Base-by-base conservation (phyloP, 352 stramenopile genomes). In the Globisporangium emineosum region DNA sequence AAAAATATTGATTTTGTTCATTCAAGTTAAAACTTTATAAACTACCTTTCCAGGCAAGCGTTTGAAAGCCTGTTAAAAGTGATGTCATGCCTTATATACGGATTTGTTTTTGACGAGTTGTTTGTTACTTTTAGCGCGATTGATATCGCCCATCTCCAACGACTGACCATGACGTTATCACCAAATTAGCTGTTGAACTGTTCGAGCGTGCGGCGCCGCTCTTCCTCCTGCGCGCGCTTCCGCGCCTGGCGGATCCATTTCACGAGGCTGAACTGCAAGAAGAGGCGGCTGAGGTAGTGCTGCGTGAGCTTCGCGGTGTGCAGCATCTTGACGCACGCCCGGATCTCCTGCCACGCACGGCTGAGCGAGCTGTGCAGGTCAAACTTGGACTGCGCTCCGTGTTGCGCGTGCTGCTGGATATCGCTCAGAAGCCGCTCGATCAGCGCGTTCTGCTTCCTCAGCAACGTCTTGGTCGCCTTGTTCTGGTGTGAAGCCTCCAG, bases 261-360 rank as follows among this genome's bases (percentile, higher is more conserved):
- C 45, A 88, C 59, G 57, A 90, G 68, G 27, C 78, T 84, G 42
- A 72, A 78, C 59, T 83, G 79, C 51, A 90, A 75, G 51, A 83
- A 88, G 30, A 89, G 66, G 0, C 76, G 76, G 57, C 79, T 88
- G 53, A 90, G 72, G 57, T 86, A 89, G 54, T 88, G 77, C 53
- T 90, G 79, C n/a, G 79, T 88, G 69, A 88, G 72, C 57, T 85
- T 86, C 35, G 81, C 81, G 8, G 73, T 72, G 67, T 90, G 76
- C 43, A 90, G 51, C 69, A 88, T 78, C 71, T 85, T 86, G 66
- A 78, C 76, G 57, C 81, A 90, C 19, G 66, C 71, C 12, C 79
- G 79, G 30, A 88, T 74, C 62, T 90, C 81, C 17, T 79, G 75
- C 79, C 81, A 90, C 55, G 78, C 72, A 40, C 72, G 73, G 1